Evolutionary conservation across 805 yeast species (phyloP), one percentile per base, ranked within the genome.

Genomic region (Millerozyma acaciae): DNA sequence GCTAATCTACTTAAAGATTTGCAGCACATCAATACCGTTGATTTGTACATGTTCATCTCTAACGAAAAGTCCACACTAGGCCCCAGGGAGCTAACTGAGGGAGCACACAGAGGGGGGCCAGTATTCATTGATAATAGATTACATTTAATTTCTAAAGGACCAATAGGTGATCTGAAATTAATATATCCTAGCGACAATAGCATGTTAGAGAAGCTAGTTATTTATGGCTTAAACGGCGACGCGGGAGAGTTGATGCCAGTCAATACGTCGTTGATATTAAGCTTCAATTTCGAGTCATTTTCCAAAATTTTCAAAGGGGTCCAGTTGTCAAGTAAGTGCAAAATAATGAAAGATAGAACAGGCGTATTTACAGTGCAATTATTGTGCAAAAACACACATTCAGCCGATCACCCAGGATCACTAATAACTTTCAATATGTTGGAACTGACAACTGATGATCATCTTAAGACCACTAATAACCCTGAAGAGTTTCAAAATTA

Each of bases 101-200:
- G 12, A 2, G 13, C 13, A 17, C 4, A 10, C n/a, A 14, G 19
- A 8, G n/a, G 10, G 7, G 36, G 37, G 8, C 39, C 38, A 1
- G 23, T 19, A 18, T 27, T 29, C n/a, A 22, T 38, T 10, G 38
- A 53, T 46, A 63, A 69, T 21, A 68, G 64, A 41, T 54, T 80
- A 28, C 63, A 70, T 16, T 69, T 87, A 33, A 72, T 83, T 4
- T 80, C 93, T 0, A 70, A 68, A 24, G 84, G 90, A 8, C 83
- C 79, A n/a, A 68, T 84, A 28, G 95, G 95, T 0, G 65, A 69
- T 32, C 78, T 85, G 24, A 79, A 81, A 47, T 62, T 85, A 14
- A 67, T 72, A 7, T 68, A 80, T 29, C 95, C 95, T 0, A 72
- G 69, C 39, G 83, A 75, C 30, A 68, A 71, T 44, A 62, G 76